These are phyloP conservation scores for Diaporthe capsici DNA, from an alignment of 2,329 filamentous ascomycete species.

Conservation along the genomic window DNA sequence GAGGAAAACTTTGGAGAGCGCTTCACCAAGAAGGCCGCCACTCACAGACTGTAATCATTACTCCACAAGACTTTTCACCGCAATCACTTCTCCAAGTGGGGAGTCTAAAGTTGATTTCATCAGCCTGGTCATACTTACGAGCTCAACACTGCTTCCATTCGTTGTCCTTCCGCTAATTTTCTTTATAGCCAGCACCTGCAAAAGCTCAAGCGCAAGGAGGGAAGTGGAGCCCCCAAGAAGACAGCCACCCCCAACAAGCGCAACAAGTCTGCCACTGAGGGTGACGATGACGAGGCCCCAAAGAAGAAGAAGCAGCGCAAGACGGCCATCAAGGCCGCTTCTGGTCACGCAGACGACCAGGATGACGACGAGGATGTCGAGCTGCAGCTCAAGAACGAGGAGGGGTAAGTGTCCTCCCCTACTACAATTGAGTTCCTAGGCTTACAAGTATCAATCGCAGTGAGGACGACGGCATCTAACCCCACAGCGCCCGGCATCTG, in stretches of 20 bases:
- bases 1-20: slow-evolving; percentile 36
- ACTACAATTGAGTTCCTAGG: too few species aligned
- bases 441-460: slow-evolving; percentile 26
- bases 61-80: not conserved
- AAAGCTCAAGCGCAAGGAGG: slow-evolving; percentile 51
- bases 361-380: slow-evolving; percentile 28
- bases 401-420: slow-evolving; percentile 24
- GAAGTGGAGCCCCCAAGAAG: slow-evolving; percentile 40
- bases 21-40: slow-evolving; percentile 36
- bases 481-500: not conserved
- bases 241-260: slow-evolving; percentile 42
- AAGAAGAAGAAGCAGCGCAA: slow-evolving; percentile 25
- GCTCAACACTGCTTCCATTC: not conserved
- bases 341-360: not conserved
- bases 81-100: slow-evolving; percentile 12
- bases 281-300: not conserved
- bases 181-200: slow-evolving; percentile 52
- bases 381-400: slow-evolving; percentile 28
- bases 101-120: not conserved
- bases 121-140: not conserved
- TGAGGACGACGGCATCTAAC: slow-evolving; percentile 34
- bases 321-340: not conserved
- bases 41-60: slow-evolving; percentile 36
- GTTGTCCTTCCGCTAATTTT: slow-evolving; percentile 18
- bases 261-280: not conserved